Evolutionary conservation across 768 basidiomycete genomes (phyloP).

Genomic region (Termitomyces sp.): DNA sequence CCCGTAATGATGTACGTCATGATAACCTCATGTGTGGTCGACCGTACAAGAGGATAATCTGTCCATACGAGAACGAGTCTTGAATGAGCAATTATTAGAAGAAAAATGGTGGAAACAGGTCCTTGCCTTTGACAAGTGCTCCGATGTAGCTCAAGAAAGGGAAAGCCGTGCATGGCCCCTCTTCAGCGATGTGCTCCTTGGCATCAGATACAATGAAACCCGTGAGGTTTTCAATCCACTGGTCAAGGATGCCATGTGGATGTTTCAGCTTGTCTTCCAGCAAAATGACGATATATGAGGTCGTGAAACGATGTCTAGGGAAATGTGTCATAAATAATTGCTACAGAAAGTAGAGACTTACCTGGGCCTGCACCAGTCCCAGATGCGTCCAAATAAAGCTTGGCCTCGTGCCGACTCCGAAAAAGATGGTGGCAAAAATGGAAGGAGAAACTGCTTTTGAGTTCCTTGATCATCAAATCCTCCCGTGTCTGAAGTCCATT

Average conservation of each 20-base stretch:
- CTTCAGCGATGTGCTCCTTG: background rate
- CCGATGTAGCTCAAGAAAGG: background rate
- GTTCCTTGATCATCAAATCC: background rate
- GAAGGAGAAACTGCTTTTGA: background rate
- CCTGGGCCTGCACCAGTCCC: background rate
- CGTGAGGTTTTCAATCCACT: background rate
- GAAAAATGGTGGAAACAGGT: background rate
- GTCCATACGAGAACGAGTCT: background rate
- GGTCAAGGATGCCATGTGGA: background rate
- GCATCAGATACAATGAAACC: background rate
- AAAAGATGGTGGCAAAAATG: background rate
- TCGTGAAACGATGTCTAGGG: background rate
- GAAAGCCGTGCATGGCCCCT: background rate
- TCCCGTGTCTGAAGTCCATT: background rate
- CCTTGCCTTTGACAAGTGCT: background rate
- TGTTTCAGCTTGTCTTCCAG: background rate
- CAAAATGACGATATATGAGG: background rate
- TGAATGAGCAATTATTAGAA: no score
- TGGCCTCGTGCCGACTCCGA: background rate
- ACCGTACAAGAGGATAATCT: background rate
- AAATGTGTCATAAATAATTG: background rate
- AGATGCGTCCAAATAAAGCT: background rate
- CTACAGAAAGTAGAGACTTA: background rate
- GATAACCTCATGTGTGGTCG: background rate
- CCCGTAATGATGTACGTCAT: slow-evolving; percentile 2